A percentile compares a stretch with the other conserved stretches of the same genome.
phyloP scores from a whole-genome alignment of 345 rosid species.

The Fremontodendron californicum region DNA sequence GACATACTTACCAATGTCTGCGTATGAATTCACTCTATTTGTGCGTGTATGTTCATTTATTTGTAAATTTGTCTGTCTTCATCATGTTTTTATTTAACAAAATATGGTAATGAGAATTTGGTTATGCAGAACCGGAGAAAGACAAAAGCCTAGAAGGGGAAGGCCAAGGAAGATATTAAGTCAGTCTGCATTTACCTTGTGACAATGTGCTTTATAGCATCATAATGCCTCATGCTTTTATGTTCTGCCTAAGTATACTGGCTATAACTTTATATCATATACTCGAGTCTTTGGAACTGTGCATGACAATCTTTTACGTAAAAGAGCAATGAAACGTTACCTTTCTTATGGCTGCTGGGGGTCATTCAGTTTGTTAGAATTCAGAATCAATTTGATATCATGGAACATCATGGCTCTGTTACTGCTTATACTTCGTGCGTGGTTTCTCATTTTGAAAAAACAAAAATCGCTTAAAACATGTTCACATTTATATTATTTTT shows the following conservation, averaged over 20 bases:
- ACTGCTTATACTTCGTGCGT: not conserved
- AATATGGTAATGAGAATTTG: not conserved
- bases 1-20: not conserved
- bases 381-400: not conserved
- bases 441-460: not conserved
- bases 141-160: not conserved
- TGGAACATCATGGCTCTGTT: not conserved
- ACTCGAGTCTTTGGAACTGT: not conserved
- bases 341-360: not conserved
- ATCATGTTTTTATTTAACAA: not conserved
- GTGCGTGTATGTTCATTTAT: not conserved
- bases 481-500: not conserved
- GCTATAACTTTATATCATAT: not conserved
- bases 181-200: not conserved
- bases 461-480: not conserved
- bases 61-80: not conserved
- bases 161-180: not conserved
- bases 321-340: not conserved
- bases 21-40: not conserved
- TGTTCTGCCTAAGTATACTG: not conserved
- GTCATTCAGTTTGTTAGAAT: not conserved
- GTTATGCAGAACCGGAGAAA: not conserved
- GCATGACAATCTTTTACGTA: not conserved
- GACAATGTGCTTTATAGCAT: not conserved
- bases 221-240: not conserved